phyloP scores from a whole-genome alignment of 768 basidiomycete species.

The Daedalea quercina region DNA sequence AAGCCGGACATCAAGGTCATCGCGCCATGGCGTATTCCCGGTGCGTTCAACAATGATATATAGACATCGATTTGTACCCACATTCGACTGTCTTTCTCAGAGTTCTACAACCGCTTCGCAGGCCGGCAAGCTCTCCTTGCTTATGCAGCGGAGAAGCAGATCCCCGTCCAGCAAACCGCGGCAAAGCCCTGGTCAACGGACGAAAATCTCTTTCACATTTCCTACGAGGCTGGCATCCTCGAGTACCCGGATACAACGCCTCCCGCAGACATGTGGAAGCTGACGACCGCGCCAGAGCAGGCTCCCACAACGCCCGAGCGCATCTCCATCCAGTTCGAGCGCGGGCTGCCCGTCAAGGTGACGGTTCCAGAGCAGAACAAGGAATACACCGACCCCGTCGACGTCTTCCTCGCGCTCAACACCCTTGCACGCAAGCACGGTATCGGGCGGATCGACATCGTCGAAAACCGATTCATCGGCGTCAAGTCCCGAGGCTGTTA shows the following conservation, averaged over 20 bases:
- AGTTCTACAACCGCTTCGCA: slow-evolving; percentile 96
- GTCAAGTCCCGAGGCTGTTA: slow-evolving; percentile 99
- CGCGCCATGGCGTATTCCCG: slow-evolving; percentile 95
- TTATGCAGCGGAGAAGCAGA: slow-evolving; percentile 81
- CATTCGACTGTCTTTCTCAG: slow-evolving; percentile 28
- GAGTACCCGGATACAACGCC: slow-evolving; percentile 95
- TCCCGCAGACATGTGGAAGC: slow-evolving; percentile 98
- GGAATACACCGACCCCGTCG: slow-evolving; percentile 85
- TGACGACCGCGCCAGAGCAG: slow-evolving; percentile 76
- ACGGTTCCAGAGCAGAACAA: slow-evolving; percentile 46
- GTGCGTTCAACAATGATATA: slow-evolving; percentile 31
- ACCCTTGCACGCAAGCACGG: slow-evolving; percentile 91
- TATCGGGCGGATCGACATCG: slow-evolving; percentile 95
- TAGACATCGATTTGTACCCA: too few relatives aligned
- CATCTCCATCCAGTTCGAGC: slow-evolving; percentile 79
- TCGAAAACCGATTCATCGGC: slow-evolving; percentile 99
- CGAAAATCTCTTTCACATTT: slow-evolving; percentile 99
- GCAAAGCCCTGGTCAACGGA: slow-evolving; percentile 99
- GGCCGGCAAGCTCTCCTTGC: slow-evolving; percentile 90
- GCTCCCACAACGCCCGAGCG: slow-evolving; percentile 77
- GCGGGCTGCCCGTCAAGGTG: slow-evolving; percentile 84
- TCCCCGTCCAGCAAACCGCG: slow-evolving; percentile 92
- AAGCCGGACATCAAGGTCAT: slow-evolving; percentile 99
- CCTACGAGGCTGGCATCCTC: slow-evolving; percentile 98
- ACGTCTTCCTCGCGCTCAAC: slow-evolving; percentile 90